These are phyloP conservation scores for Hypoxylon intermedium DNA, from an alignment of 495 filamentous ascomycete genomes.

Conservation along the genomic window DNA sequence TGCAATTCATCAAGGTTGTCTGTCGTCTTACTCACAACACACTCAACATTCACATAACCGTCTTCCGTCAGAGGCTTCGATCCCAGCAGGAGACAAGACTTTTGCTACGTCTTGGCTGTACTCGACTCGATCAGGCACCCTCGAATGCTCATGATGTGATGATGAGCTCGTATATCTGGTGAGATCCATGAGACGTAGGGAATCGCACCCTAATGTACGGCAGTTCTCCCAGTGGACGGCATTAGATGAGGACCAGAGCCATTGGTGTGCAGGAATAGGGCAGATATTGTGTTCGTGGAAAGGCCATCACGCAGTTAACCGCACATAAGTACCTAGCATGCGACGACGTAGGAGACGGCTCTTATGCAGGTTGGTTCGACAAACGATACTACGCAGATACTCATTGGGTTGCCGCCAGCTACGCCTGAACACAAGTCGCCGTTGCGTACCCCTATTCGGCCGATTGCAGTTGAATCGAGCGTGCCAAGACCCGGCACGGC, in stretches of 20 bases:
- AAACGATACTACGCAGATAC: conserved; percentile 10
- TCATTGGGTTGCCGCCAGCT: conserved; percentile 4
- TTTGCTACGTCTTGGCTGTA: too few relatives aligned
- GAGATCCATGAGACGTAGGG: neutral
- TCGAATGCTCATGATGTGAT: too few relatives aligned
- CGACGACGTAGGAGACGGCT: neutral
- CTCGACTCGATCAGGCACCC: too few relatives aligned
- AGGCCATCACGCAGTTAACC: conserved; percentile 9
- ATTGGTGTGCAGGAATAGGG: conserved; percentile 13
- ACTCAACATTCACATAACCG: too few relatives aligned
- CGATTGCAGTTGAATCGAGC: conserved; percentile 33
- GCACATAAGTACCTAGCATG: neutral
- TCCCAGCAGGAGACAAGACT: too few relatives aligned
- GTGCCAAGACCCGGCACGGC: conserved; percentile 34
- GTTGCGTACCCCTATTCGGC: conserved; percentile 34
- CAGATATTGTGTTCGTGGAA: neutral
- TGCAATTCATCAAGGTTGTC: too few relatives aligned
- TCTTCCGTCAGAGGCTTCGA: too few relatives aligned
- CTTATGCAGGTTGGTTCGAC: neutral
- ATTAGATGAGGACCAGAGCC: conserved; percentile 5
- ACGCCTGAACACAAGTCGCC: conserved; percentile 26
- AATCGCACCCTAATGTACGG: conserved; percentile 4
- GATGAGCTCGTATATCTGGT: too few relatives aligned
- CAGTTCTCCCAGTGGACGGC: conserved; percentile 25
- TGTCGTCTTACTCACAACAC: too few relatives aligned